These are phyloP conservation scores for Zea mays DNA, from an alignment of 176 grass and related monocot genomes.

Conservation along the genomic window Zm-B73-REFERENCE-NAM-5.0 NC_050099.1:187258501-187259000, in stretches of 20 bases:
- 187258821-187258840: background rate
- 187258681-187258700: background rate
- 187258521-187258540: no score
- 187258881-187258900: background rate
- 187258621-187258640: background rate
- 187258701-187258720: background rate
- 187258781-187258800: background rate
- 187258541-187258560: no score
- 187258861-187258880: no score
- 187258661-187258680: background rate
- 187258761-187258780: background rate
- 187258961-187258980: background rate
- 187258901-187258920: no score
- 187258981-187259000: no score
- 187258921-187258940: no score
- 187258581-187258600: no score
- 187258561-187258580: no score
- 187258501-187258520: no score
- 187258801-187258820: no score
- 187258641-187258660: background rate
- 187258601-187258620: background rate
- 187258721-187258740: background rate
- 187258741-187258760: background rate
- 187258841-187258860: no score
- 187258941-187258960: background rate